Evolutionary conservation across 2,329 filamentous ascomycete species (phyloP).

Genomic region (Tolypocladium album): DNA sequence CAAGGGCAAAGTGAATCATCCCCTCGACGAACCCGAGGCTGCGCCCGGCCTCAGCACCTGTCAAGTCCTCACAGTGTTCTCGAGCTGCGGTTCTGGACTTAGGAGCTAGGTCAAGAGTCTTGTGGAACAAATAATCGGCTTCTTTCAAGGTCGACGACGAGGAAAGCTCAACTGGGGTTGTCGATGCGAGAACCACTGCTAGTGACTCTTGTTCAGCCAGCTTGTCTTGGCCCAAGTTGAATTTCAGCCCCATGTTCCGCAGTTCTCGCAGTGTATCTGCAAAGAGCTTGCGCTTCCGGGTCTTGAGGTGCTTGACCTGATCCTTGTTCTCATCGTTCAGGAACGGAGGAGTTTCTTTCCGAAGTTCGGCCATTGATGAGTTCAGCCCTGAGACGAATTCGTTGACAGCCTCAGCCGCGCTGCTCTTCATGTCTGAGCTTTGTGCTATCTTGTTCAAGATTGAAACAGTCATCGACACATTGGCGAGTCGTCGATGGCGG

Average conservation of each 20-base stretch:
- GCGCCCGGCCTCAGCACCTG: conserved; percentile 64
- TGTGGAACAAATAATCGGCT: conserved; percentile 67
- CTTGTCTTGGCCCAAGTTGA: conserved; percentile 66
- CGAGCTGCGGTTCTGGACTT: conserved; percentile 54
- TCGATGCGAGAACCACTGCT: conserved; percentile 55
- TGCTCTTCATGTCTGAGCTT: conserved; percentile 38
- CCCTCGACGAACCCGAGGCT: conserved; percentile 84
- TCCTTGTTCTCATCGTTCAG: conserved; percentile 82
- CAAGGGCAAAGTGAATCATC: conserved; percentile 54
- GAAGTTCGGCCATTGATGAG: conserved; percentile 59
- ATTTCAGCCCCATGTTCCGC: conserved; percentile 79
- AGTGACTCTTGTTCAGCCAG: conserved; percentile 64
- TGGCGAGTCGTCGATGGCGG: conserved; percentile 56
- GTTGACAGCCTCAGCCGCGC: conserved; percentile 50
- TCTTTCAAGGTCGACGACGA: conserved; percentile 13
- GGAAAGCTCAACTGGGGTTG: conserved; percentile 27
- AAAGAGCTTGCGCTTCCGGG: conserved; percentile 79
- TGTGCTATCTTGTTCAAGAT: conserved; percentile 60
- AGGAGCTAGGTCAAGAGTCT: conserved; percentile 63
- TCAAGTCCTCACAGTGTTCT: conserved; percentile 78
- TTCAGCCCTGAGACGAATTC: conserved; percentile 60
- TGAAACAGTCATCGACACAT: conserved; percentile 57
- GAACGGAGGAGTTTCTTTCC: conserved; percentile 71
- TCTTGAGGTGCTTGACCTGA: conserved; percentile 78
- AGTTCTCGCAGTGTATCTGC: conserved; percentile 77